Percentiles rank a stretch among this genome's conserved stretches.
Evolutionary conservation across 768 basidiomycete genomes (phyloP).

Genomic region (Amanita exitialis): DNA sequence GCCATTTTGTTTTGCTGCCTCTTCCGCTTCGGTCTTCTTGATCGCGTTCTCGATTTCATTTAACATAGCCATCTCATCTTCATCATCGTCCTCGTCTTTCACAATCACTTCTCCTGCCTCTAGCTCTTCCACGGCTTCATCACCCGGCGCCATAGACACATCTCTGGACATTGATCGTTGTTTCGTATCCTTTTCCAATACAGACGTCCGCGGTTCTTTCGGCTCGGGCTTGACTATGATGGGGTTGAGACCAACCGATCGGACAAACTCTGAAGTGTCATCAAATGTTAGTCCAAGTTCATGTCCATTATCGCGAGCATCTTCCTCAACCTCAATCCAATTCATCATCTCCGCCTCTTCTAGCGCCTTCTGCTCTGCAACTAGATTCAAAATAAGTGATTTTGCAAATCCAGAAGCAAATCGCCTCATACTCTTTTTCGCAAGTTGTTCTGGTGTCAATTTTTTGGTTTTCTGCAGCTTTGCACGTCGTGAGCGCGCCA

Average conservation of each 20-base stretch:
- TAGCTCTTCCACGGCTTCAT: slow-evolving; percentile 60
- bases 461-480: slow-evolving; percentile 73
- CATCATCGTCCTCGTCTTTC: slow-evolving; percentile 71
- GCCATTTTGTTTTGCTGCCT: slow-evolving; percentile 22
- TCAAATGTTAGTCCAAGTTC: slow-evolving; percentile 75
- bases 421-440: slow-evolving; percentile 50
- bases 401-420: not conserved
- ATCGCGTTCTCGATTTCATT: slow-evolving; percentile 67
- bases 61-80: slow-evolving; percentile 64
- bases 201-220: slow-evolving; percentile 20
- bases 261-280: slow-evolving; percentile 95
- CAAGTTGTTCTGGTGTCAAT: slow-evolving; percentile 73
- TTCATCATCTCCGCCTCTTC: slow-evolving; percentile 35
- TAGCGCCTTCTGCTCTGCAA: slow-evolving; percentile 49
- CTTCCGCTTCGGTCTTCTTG: slow-evolving; percentile 50
- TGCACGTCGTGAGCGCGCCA: slow-evolving; percentile 77
- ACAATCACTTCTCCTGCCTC: slow-evolving; percentile 76
- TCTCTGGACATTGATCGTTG: slow-evolving; percentile 36
- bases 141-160: slow-evolving; percentile 46
- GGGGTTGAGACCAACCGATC: slow-evolving; percentile 66
- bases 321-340: slow-evolving; percentile 36
- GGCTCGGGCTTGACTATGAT: slow-evolving; percentile 40
- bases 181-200: slow-evolving; percentile 16
- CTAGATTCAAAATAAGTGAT: slow-evolving; percentile 25
- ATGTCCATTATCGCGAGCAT: slow-evolving; percentile 31